Base-by-base conservation (phyloP, 805 yeast genomes). In the Starmerella davenportii region DNA sequence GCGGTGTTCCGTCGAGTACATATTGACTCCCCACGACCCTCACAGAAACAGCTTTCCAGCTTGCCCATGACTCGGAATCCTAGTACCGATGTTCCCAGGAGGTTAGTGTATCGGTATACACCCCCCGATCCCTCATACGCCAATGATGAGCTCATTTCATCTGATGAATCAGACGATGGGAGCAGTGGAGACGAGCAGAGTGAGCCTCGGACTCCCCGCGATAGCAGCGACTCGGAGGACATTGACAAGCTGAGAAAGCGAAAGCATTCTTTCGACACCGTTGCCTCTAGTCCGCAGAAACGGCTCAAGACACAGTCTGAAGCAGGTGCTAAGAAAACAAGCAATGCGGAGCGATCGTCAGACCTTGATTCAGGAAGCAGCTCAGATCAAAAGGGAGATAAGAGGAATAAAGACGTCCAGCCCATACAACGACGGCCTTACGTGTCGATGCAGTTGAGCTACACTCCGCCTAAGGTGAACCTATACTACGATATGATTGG, bases 1-100 rank as follows among this genome's bases (percentile, higher is more conserved):
- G 51, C 57, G 5, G 47, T 52, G 19, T 53, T 51, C 43, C 46
- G 59, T 2, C 41, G 57, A 14, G 43, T 49, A 36, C 56, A 51
- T 37, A 44, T 49, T 18, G 52, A 51, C 35, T 33, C 47, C 11
- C 35, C 42, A 34, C 27, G 38, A n/a, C 49, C 51, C 19, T 28
- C 39, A 5, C 38, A 29, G 3, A 38, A 38, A 4, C 49, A 46
- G 35, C 42, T 46, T 27, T 38, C 34, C 1, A 46, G 42, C 14
- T 47, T 56, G 14, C 60, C 60, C 2, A 37, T 55, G 18, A 43
- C 52, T 4, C 44, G 60, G 8, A 30, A 37, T 19, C 48, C 43
- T 36, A 44, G 54, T 32, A 40, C 30, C 7, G 59, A 54, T 30
- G 40, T 40, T 15, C 58, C 58, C 11, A 42, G 48, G 18, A 47